Percentiles rank a stretch among this genome's conserved stretches.
These are phyloP conservation scores for Sonneratia alba DNA, from an alignment of 345 rosid species.

Conservation along the genomic window DNA sequence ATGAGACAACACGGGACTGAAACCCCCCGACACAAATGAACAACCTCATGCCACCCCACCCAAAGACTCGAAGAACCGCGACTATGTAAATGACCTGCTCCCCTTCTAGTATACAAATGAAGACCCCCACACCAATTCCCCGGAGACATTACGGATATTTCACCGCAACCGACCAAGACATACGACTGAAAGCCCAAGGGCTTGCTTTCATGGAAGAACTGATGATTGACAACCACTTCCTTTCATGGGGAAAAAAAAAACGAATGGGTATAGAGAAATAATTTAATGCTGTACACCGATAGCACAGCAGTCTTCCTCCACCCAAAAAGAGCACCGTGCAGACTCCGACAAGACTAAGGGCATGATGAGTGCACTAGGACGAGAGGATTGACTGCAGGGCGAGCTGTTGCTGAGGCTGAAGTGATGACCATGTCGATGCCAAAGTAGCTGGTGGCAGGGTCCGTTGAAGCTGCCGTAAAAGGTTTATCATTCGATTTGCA, in stretches of 20 bases:
- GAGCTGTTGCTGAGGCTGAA: constrained; percentile 93
- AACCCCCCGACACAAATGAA: not conserved
- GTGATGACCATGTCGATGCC: constrained; percentile 86
- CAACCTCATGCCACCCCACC: not conserved
- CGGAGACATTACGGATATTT: no score
- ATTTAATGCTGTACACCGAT: constrained; percentile 20
- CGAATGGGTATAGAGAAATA: constrained; percentile 24
- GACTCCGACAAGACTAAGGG: not conserved
- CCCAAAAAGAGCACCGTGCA: constrained; percentile 10
- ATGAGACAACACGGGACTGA: not conserved
- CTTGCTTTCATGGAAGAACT: constrained; percentile 14
- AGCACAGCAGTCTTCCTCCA: constrained; percentile 12
- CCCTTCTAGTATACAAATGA: not conserved
- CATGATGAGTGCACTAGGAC: constrained; percentile 20
- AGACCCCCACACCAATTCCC: not conserved
- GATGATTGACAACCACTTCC: constrained; percentile 17
- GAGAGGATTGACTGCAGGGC: constrained; percentile 90
- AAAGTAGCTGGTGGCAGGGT: constrained; percentile 79
- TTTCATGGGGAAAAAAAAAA: constrained; percentile 8
- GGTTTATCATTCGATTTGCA: constrained; percentile 60
- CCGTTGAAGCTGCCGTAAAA: constrained; percentile 86
- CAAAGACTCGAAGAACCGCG: not conserved
- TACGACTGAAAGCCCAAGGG: not conserved
- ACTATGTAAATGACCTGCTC: not conserved
- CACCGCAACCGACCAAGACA: not conserved